Evolutionary conservation across 2,329 filamentous ascomycete species (phyloP).

Genomic region (Beauveria scarabaeidicola): DNA sequence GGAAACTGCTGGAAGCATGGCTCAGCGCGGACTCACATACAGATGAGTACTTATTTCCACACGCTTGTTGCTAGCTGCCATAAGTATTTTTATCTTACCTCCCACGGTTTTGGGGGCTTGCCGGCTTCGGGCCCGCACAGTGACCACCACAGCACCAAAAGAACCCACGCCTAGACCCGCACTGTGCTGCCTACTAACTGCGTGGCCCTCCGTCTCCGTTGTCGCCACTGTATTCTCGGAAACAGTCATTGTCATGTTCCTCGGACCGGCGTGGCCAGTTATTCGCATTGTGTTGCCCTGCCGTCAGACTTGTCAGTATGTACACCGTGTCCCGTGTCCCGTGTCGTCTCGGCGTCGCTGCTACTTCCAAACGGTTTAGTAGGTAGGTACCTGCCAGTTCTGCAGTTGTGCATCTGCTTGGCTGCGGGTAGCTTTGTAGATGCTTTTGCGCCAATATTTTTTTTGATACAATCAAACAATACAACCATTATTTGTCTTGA

Average conservation of each 20-base stretch:
- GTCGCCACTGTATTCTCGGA: constrained; percentile 1
- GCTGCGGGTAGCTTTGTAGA: neutral
- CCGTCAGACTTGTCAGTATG: too few species aligned
- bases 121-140: neutral
- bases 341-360: neutral
- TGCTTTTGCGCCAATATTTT: neutral
- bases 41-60: neutral
- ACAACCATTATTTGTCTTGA: neutral
- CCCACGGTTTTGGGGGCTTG: neutral
- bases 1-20: constrained; percentile 5
- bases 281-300: neutral
- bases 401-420: neutral
- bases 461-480: neutral
- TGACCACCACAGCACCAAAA: neutral
- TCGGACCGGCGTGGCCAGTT: neutral
- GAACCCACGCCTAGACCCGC: neutral
- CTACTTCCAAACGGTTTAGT: neutral
- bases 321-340: neutral
- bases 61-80: neutral
- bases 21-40: neutral
- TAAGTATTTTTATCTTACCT: neutral
- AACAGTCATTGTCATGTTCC: neutral
- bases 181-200: neutral
- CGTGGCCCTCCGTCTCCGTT: neutral
- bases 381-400: neutral